Conservation (phyloP, 73 alveolate genomes). For the Paramecium bursaria region DNA sequence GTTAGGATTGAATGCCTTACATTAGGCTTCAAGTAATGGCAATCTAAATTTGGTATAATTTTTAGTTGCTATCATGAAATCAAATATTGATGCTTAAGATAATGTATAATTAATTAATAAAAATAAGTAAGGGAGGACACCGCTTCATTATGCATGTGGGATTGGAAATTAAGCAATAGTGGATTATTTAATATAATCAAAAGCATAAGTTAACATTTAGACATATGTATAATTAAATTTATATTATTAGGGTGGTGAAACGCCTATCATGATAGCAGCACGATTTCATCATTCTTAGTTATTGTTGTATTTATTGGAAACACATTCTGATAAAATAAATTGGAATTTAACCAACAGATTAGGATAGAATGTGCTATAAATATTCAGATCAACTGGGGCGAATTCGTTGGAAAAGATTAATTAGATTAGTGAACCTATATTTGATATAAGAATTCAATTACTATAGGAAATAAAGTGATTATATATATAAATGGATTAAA, state of each 20-base stretch:
- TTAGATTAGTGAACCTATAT: too few relatives aligned
- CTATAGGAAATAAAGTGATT: too few relatives aligned
- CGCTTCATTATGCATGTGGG: constrained; percentile 55
- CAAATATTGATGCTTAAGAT: constrained; percentile 36
- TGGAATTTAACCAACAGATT: background rate
- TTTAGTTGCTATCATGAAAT: constrained; percentile 43
- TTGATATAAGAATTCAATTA: too few relatives aligned
- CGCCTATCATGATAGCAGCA: constrained; percentile 56
- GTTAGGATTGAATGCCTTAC: constrained; percentile 35
- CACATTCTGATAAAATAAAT: background rate
- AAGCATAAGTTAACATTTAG: constrained; percentile 27
- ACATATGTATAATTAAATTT: constrained; percentile 21
- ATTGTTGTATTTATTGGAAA: background rate
- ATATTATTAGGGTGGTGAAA: constrained; percentile 46
- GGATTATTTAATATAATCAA: constrained; percentile 54
- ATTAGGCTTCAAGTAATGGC: constrained; percentile 57
- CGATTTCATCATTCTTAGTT: background rate
- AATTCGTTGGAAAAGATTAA: background rate
- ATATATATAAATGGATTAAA: too few relatives aligned
- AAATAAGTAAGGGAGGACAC: constrained; percentile 46
- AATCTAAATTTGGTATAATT: constrained; percentile 49
- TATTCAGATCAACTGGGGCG: background rate
- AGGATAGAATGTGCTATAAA: background rate
- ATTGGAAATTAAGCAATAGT: constrained; percentile 57
- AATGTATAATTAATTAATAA: background rate